Evolutionary conservation across 192 early-diverging fungal genomes (phyloP).

Genomic region (Linderina pennispora): DNA sequence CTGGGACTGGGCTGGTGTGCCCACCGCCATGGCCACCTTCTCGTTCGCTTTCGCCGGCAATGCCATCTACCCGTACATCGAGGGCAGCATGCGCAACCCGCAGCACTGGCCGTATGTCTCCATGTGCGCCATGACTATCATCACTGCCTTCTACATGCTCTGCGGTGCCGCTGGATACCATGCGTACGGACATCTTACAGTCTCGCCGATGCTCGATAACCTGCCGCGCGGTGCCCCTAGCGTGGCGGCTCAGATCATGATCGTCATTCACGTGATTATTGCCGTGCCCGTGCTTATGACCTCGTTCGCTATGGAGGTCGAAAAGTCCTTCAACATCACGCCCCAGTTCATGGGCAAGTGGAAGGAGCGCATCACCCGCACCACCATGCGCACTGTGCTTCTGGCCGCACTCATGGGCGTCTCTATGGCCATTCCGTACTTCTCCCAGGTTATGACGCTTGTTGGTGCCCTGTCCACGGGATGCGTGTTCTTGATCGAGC

Average conservation of each 20-base stretch:
- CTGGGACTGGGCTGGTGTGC: constrained; percentile 47
- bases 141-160: constrained; percentile 56
- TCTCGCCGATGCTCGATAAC: constrained; percentile 54
- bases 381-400: constrained; percentile 42
- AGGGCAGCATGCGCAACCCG: constrained; percentile 58
- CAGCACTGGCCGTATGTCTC: constrained; percentile 54
- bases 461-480: constrained; percentile 61
- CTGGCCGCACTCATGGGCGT: constrained; percentile 46
- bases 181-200: constrained; percentile 51
- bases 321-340: constrained; percentile 49
- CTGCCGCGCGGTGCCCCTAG: constrained; percentile 50
- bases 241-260: constrained; percentile 55
- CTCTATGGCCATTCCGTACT: constrained; percentile 59
- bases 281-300: constrained; percentile 65
- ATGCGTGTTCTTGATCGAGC: constrained; percentile 63
- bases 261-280: constrained; percentile 62
- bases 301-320: constrained; percentile 56
- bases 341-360: constrained; percentile 24
- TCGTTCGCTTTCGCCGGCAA: constrained; percentile 67
- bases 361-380: constrained; percentile 43
- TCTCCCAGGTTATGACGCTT: constrained; percentile 61
- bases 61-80: constrained; percentile 66
- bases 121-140: constrained; percentile 47
- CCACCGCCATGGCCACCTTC: constrained; percentile 58
- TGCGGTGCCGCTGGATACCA: constrained; percentile 58